These are phyloP conservation scores for Chytriomyces sp. DNA, from an alignment of 192 early-diverging fungal species.

Conservation along the genomic window DNA sequence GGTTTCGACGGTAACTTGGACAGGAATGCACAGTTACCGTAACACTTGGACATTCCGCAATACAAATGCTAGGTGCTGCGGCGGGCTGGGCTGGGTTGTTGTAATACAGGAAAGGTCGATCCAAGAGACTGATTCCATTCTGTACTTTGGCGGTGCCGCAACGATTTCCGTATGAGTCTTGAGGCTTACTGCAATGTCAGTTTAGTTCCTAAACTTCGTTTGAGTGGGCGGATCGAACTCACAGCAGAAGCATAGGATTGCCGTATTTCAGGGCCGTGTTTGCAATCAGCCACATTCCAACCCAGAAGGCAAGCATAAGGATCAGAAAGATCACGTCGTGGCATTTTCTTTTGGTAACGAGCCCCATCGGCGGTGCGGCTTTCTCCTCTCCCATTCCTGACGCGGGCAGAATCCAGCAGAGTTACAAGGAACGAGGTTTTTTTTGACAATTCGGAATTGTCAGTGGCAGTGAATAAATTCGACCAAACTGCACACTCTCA, in stretches of 20 bases:
- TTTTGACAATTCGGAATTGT: not conserved
- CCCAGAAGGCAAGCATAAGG: constrained; percentile 31
- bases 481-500: too few species aligned
- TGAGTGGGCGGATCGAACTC: constrained; percentile 3
- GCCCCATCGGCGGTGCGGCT: not conserved
- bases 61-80: constrained; percentile 8
- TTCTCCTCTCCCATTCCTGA: not conserved
- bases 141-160: constrained; percentile 18
- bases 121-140: constrained; percentile 6
- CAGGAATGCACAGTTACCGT: not conserved
- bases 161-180: constrained; percentile 30
- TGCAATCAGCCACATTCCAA: constrained; percentile 35
- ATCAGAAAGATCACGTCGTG: constrained; percentile 32
- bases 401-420: too few species aligned
- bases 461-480: not conserved
- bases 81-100: constrained; percentile 20
- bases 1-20: too few species aligned
- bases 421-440: too few species aligned
- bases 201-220: not conserved
- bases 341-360: constrained; percentile 27
- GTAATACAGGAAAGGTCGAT: constrained; percentile 27
- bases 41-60: constrained; percentile 19
- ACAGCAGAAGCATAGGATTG: constrained; percentile 17
- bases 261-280: constrained; percentile 32
- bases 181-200: not conserved